Conservation (phyloP, 257 asterid genomes). For the Solanum rostratum region DNA sequence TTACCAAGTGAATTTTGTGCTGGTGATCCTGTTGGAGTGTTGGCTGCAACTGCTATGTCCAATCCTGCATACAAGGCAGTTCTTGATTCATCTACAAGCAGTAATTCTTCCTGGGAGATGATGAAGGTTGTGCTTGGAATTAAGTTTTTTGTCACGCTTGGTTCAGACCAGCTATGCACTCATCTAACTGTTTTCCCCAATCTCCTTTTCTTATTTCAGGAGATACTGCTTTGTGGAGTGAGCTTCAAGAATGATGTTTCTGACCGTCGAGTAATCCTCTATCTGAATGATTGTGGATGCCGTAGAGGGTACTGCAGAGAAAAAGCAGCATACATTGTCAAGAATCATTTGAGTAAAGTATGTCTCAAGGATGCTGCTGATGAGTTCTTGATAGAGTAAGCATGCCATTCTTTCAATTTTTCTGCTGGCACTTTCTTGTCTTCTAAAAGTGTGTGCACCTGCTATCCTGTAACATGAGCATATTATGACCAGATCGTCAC, state of each 20-base stretch:
- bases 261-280: constrained; percentile 67
- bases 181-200: constrained; percentile 1
- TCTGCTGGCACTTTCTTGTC: not conserved
- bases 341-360: constrained; percentile 72
- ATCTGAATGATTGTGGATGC: constrained; percentile 65
- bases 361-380: constrained; percentile 65
- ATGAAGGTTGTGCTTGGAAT: constrained; percentile 57
- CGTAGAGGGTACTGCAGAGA: constrained; percentile 74
- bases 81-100: constrained; percentile 92
- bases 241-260: constrained; percentile 65
- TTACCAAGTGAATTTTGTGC: constrained; percentile 67
- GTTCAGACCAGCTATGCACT: not conserved
- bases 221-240: constrained; percentile 78
- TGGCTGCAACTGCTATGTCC: constrained; percentile 99
- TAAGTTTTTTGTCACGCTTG: not conserved
- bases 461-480: not conserved
- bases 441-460: not conserved
- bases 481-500: not conserved
- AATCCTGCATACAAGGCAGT: constrained; percentile 99
- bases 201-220: constrained; percentile 36
- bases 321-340: constrained; percentile 49
- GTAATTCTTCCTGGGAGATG: constrained; percentile 98
- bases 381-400: constrained; percentile 87
- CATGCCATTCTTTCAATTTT: not conserved
- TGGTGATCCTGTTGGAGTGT: constrained; percentile 97